A percentile compares a stretch with the other conserved stretches of the same genome.
phyloP scores from a whole-genome alignment of 352 stramenopile genomes.

The Plasmopara viticola region DNA sequence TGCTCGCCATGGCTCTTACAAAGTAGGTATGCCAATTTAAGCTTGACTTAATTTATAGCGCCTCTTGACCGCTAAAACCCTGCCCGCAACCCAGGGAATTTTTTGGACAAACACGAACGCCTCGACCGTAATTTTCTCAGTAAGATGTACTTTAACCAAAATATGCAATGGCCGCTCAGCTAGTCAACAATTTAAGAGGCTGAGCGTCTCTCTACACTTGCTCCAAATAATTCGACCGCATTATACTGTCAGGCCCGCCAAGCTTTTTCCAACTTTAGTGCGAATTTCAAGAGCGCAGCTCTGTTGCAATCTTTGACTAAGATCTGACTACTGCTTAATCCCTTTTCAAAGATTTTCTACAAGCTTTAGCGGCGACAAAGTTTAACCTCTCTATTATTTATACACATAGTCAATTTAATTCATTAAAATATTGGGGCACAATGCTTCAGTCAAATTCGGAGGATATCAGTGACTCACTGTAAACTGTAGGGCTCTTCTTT shows the following conservation, averaged over 20 bases:
- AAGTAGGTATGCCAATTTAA: neutral
- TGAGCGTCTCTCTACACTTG: neutral
- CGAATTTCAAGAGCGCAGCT: neutral
- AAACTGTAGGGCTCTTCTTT: no score
- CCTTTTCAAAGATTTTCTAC: neutral
- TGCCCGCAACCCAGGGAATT: slow-evolving; percentile 2
- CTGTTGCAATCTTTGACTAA: slow-evolving; percentile 9
- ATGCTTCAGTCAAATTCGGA: neutral
- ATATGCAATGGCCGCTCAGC: slow-evolving; percentile 1
- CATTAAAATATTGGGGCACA: slow-evolving; percentile 8
- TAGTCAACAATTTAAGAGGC: neutral
- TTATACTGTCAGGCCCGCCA: neutral
- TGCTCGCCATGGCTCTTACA: neutral
- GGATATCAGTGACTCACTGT: no score
- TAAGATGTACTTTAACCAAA: slow-evolving; percentile 5
- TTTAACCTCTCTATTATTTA: slow-evolving; percentile 1
- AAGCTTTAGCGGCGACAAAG: neutral
- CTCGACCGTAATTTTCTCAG: slow-evolving; percentile 5
- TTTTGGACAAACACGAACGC: slow-evolving; percentile 7
- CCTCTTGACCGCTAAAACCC: neutral
- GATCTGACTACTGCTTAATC: neutral
- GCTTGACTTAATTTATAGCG: neutral
- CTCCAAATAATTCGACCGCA: neutral
- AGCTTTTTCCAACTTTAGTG: slow-evolving; percentile 2
- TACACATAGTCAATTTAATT: neutral